Evolutionary conservation across 495 filamentous ascomycete genomes (phyloP), one percentile per base, ranked within the genome.

Genomic region (Parmelia sp.): DNA sequence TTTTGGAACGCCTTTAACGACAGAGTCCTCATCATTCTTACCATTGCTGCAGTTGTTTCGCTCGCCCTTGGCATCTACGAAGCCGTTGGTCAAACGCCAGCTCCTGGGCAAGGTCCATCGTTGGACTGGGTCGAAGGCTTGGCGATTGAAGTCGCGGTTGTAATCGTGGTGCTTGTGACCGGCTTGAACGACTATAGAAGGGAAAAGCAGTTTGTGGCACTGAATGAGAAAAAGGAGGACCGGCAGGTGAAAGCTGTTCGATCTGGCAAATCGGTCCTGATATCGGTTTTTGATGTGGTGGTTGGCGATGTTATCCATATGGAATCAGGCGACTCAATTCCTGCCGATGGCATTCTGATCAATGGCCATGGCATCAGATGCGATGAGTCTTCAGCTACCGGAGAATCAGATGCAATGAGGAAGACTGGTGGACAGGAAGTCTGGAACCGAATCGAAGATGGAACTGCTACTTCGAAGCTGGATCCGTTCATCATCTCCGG

Each of bases 1-100:
- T 86, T 92, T 71, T 95, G 90, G 90, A 86, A 88, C 70, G 90
- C 90, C 12, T 92, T 91, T 72, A 90, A 93, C 70, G 90, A 95
- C 75, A 90, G 90, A 65, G 88, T 95, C 27, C 78, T 95, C 60
- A 88, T 93, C 23, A 75, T 91, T 23, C 76, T 91, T 59, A 89
- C 87, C 17, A 78, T 83, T 40, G 89, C 89, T n/a, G 89, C 88
- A 14, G 73, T 90, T 39, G 77, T 91, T 25, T 90, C 87, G 5
- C 78, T 91, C 58, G 87, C 83, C 40, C 75, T 91, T 57, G 89
- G 89, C 25, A 79, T 91, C 5, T 91, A 91, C 69, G 85, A 90
- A 73, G 76, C 77, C 0, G 67, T 79, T 0, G 76, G 75, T 10
- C 71, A 70, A 14, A 47, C 57, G 5, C 63, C 80, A 23, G 74